Evolutionary conservation across 2,329 filamentous ascomycete species (phyloP).

Genomic region (Microsporum ferrugineum): DNA sequence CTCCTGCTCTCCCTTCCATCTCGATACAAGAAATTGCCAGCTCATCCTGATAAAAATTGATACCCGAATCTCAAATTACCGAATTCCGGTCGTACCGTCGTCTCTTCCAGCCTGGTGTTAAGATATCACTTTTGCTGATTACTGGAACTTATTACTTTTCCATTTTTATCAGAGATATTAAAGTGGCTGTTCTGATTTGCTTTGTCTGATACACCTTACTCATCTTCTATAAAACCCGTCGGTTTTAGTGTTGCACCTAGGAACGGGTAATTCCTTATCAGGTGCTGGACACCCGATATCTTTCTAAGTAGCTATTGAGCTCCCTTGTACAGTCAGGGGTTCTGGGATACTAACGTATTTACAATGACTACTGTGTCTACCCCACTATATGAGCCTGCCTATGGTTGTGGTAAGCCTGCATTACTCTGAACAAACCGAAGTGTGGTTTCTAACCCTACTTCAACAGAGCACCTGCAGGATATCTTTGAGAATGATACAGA

Average conservation of each 20-base stretch:
- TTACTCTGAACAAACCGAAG: neutral
- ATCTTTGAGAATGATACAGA: constrained; percentile 23
- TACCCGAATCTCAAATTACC: neutral
- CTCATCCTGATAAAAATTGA: neutral
- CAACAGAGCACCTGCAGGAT: constrained; percentile 30
- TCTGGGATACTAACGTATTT: too few relatives aligned
- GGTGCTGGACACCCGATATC: neutral
- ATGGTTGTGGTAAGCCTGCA: constrained; percentile 30
- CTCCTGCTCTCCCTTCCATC: neutral
- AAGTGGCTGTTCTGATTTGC: neutral
- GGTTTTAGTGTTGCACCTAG: neutral
- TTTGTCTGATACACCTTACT: neutral
- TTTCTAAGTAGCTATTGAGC: neutral
- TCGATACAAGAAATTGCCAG: neutral
- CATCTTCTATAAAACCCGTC: neutral
- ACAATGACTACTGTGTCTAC: neutral
- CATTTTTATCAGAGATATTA: neutral
- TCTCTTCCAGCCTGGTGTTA: too few relatives aligned
- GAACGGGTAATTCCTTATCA: neutral
- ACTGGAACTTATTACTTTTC: neutral
- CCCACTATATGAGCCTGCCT: constrained; percentile 26
- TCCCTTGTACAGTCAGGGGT: neutral
- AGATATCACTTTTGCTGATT: neutral
- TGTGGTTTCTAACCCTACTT: neutral
- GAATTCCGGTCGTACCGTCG: neutral